Evolutionary conservation across 805 yeast genomes (phyloP).

Genomic region (Brettanomyces bruxellensis): DNA sequence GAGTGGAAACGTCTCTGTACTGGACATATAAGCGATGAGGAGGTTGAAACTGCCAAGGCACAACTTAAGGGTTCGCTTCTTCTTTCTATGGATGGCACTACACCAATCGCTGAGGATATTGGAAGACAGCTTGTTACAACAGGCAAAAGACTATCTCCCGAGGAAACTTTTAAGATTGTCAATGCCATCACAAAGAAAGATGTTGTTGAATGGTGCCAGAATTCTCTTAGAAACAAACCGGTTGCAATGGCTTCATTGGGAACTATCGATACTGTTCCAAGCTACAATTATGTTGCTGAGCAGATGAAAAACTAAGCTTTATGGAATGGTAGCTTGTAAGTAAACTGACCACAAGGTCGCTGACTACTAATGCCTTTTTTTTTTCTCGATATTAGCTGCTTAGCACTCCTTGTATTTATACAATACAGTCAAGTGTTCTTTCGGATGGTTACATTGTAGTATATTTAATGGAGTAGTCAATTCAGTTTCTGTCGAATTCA

Average conservation of each 20-base stretch:
- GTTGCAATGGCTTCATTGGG: conserved; percentile 91
- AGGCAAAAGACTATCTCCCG: conserved; percentile 68
- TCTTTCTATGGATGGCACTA: conserved; percentile 85
- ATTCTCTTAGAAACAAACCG: conserved; percentile 67
- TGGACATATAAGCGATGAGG: conserved; percentile 72
- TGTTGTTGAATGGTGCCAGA: conserved; percentile 82
- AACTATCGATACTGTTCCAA: conserved; percentile 62
- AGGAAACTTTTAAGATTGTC: conserved; percentile 65
- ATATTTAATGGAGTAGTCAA: too few species aligned
- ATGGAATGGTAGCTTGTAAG: too few species aligned
- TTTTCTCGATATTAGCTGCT: too few species aligned
- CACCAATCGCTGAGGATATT: conserved; percentile 94
- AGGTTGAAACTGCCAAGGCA: conserved; percentile 89
- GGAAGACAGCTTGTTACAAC: conserved; percentile 96
- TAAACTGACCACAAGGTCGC: too few species aligned
- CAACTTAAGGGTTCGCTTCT: conserved; percentile 89
- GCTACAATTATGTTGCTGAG: conserved; percentile 37
- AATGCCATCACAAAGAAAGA: conserved; percentile 72
- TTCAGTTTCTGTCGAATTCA: too few species aligned
- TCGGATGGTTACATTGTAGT: too few species aligned
- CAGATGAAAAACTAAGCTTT: too few species aligned
- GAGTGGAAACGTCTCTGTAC: conserved; percentile 85
- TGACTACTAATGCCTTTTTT: too few species aligned
- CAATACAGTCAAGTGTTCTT: too few species aligned
- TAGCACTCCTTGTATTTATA: too few species aligned